These are phyloP conservation scores for Trypanosoma avium DNA, from an alignment of 208 protist species.

Conservation along the genomic window DNA sequence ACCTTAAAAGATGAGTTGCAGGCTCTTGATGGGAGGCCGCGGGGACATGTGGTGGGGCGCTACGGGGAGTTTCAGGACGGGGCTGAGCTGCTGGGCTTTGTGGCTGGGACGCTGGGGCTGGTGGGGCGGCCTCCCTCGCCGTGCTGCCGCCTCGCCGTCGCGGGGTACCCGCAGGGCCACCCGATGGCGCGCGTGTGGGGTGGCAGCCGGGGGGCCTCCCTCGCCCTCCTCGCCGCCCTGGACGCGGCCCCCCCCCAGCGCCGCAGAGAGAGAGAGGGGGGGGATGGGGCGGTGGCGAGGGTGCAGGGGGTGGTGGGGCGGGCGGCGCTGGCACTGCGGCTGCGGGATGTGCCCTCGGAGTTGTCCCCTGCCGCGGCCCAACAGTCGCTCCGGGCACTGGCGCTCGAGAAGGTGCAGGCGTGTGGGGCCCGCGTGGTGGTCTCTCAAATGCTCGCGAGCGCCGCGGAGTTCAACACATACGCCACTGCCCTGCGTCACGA, in stretches of 20 bases:
- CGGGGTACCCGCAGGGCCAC: slow-evolving; percentile 57
- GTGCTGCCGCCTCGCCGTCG: no score
- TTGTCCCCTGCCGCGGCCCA: slow-evolving; percentile 17
- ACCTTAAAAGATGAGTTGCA: no score
- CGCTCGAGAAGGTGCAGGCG: slow-evolving; percentile 31
- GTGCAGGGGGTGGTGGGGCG: no score
- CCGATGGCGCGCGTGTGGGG: slow-evolving; percentile 33
- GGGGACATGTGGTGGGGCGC: neutral
- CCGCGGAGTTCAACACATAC: slow-evolving; percentile 33
- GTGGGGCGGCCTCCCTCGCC: no score
- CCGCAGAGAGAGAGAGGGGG: no score
- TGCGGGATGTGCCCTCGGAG: slow-evolving; percentile 27
- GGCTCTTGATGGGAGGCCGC: no score
- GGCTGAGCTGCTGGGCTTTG: slow-evolving; percentile 26
- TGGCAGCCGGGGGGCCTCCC: neutral
- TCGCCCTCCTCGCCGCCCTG: neutral
- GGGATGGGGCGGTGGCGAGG: no score
- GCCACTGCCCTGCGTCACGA: slow-evolving; percentile 23
- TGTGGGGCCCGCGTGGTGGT: slow-evolving; percentile 27
- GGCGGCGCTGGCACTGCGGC: slow-evolving; percentile 4
- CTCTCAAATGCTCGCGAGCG: slow-evolving; percentile 40
- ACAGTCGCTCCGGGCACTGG: slow-evolving; percentile 21
- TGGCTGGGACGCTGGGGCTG: no score
- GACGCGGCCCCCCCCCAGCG: no score
- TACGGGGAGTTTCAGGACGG: slow-evolving; percentile 19